Evolutionary conservation across 78 protist genomes (phyloP), one percentile per base, ranked within the genome.

Genomic region (Guillardia theta): DNA sequence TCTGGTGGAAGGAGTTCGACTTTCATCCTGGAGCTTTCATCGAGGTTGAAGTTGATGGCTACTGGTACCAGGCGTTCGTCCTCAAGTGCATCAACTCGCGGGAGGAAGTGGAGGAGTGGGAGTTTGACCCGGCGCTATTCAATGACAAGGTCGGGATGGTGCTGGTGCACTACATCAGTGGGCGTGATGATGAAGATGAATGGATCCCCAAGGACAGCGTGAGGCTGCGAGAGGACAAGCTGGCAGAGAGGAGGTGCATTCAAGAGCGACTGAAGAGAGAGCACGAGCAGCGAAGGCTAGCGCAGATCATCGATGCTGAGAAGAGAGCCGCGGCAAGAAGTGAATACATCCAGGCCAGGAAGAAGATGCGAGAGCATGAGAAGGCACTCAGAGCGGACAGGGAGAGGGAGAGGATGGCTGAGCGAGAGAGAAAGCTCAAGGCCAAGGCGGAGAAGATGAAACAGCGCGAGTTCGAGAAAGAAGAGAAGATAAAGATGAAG

Each of bases 101-200:
- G 41, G 41, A 70, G 36, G 83, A 70, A 24, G 21, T 10, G 45
- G 36, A 24, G 46, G 36, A 18, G 83, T 22, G 27, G 41, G 83
- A 70, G 41, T 70, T 70, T 43, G 83, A 70, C 83, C 9, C 22
- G 21, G 36, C n/a, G 41, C 21, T 22, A 43, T 70, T 12, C 36
- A 70, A 70, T 36, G 45, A 24, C 21, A 43, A 24, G 45, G 41
- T 70, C 41, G 83, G 83, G 10, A 70, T 70, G 83, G 83, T 70
- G 83, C 83, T 70, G 45, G 83, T 70, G 45, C 83, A 70, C 83
- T 70, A 70, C 41, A 70, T 70, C 6, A 43, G 83, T 15, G 83
- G 83, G 41, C 83, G 83, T 43, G 41, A 33, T 12, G 83, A 70
- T 43, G 83, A 70, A 43, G 83, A 70, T 70, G 83, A 70, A 43